A percentile compares a stretch with the other conserved stretches of the same genome.
Conservation (phyloP, 164 flowering plant genomes). For the Macadamia tetraphylla region DNA sequence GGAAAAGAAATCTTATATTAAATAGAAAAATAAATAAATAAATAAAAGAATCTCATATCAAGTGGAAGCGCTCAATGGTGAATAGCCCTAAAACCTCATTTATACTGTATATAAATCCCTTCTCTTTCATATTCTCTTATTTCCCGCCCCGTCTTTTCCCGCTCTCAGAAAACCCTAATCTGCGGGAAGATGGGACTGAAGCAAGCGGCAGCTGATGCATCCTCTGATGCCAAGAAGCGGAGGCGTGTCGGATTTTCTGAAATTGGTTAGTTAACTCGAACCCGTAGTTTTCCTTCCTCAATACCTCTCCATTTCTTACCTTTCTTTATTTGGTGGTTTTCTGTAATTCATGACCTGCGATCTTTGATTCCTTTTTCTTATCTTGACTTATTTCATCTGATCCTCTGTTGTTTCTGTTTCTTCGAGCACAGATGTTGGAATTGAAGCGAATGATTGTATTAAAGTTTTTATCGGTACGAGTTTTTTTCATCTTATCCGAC, state of each 20-base stretch:
- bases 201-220: constrained; percentile 36
- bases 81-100: no score
- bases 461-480: constrained; percentile 63
- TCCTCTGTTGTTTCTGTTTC: background rate
- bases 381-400: background rate
- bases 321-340: background rate
- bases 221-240: constrained; percentile 49
- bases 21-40: no score
- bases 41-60: no score
- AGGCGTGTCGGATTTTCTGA: constrained; percentile 59
- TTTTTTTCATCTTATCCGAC: background rate
- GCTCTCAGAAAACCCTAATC: no score
- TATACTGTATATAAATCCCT: no score
- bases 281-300: background rate
- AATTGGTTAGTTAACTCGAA: constrained; percentile 31
- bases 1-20: no score
- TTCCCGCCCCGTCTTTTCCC: no score
- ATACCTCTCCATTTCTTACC: background rate
- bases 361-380: background rate
- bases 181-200: constrained; percentile 40
- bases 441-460: constrained; percentile 78
- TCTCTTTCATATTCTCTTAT: no score
- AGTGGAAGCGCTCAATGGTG: no score
- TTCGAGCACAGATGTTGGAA: constrained; percentile 58
- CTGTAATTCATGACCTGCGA: background rate